phyloP scores from a whole-genome alignment of 2,329 filamentous ascomycete genomes.

The Colletotrichum brevisporum region DNA sequence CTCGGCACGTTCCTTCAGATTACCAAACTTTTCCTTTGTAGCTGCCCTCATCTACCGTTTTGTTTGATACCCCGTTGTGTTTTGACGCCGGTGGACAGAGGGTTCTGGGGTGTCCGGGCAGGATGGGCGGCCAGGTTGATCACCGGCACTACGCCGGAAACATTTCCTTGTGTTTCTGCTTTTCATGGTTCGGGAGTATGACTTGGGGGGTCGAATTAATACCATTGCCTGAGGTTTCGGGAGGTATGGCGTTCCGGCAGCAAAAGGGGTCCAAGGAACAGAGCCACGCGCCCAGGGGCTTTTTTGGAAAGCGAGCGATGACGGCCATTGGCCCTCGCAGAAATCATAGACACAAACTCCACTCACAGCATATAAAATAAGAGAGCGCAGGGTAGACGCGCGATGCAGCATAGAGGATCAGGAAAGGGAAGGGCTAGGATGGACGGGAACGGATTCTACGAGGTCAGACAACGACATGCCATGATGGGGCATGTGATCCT shows the following conservation, averaged over 20 bases:
- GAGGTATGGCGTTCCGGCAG: conserved; percentile 36
- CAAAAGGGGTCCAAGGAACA: conserved; percentile 34
- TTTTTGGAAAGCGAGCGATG: conserved; percentile 39
- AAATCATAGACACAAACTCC: conserved; percentile 39
- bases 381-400: conserved; percentile 35
- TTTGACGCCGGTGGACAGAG: conserved; percentile 37
- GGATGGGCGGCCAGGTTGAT: conserved; percentile 38
- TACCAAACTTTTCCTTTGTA: conserved; percentile 42
- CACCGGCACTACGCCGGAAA: conserved; percentile 30
- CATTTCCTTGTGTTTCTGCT: conserved; percentile 33
- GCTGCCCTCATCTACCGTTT: conserved; percentile 43
- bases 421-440: conserved; percentile 13
- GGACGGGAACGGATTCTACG: conserved; percentile 27
- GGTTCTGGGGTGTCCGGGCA: conserved; percentile 33
- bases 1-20: conserved; percentile 28
- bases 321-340: conserved; percentile 28
- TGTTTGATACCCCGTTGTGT: conserved; percentile 47
- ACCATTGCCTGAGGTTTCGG: conserved; percentile 13
- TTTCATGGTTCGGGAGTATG: background rate
- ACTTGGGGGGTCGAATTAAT: conserved; percentile 16
- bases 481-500: conserved; percentile 37
- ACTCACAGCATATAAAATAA: conserved; percentile 41
- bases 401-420: conserved; percentile 41
- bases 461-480: conserved; percentile 35
- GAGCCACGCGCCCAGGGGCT: conserved; percentile 19